A percentile compares a stretch with the other conserved stretches of the same genome.
These are phyloP conservation scores for Septoria linicola DNA, from an alignment of 2,329 filamentous ascomycete genomes.

Conservation along the genomic window DNA sequence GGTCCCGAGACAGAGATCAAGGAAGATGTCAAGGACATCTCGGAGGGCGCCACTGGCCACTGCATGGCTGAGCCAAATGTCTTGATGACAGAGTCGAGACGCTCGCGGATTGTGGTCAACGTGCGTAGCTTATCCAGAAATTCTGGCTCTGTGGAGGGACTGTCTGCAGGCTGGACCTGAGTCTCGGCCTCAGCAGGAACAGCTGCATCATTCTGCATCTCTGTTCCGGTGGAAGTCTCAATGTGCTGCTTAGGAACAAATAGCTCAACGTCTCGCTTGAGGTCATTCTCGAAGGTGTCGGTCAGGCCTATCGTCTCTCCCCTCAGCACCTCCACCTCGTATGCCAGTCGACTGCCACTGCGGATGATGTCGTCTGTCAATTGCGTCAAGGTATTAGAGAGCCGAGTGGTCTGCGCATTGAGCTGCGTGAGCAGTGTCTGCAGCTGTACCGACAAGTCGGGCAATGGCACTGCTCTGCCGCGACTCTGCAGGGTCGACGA, in stretches of 20 bases:
- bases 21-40: conserved; percentile 79
- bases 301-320: conserved; percentile 80
- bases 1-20: conserved; percentile 90
- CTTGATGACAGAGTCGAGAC: conserved; percentile 86
- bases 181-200: too few relatives aligned
- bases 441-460: conserved; percentile 76
- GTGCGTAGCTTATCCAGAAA: conserved; percentile 79
- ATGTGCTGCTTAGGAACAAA: conserved; percentile 53
- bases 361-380: conserved; percentile 93
- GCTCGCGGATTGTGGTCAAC: conserved; percentile 74
- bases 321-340: conserved; percentile 90
- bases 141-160: conserved; percentile 28
- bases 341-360: conserved; percentile 82
- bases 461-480: conserved; percentile 56
- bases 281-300: conserved; percentile 70
- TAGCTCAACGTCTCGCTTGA: conserved; percentile 69
- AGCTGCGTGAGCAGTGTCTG: conserved; percentile 84
- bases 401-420: conserved; percentile 79
- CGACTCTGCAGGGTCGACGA: conserved; percentile 43
- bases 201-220: too few relatives aligned
- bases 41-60: conserved; percentile 86
- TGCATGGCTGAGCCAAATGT: conserved; percentile 95
- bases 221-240: too few relatives aligned
- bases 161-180: too few relatives aligned
- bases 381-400: conserved; percentile 79